Evolutionary conservation across 2,329 filamentous ascomycete genomes (phyloP), one percentile per base, ranked within the genome.

Genomic region (Spiromastix sp.): DNA sequence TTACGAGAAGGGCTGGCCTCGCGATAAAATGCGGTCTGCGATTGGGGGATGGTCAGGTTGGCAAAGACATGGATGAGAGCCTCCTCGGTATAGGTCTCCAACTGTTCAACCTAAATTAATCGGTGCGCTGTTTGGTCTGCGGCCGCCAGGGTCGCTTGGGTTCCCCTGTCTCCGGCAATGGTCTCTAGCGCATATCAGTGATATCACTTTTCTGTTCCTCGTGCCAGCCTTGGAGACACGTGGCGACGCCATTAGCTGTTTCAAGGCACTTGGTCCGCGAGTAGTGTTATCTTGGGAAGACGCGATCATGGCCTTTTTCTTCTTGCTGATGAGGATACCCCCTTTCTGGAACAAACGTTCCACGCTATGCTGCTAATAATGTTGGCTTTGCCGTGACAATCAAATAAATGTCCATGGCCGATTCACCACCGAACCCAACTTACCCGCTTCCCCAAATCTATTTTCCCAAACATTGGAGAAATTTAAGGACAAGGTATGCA

Each of bases 191-290:
- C 21, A 24, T 24, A 24, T 7, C n/a, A 7, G 7, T 7, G n/a
- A 24, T 24, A n/a, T 24, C 21, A 7, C 7, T n/a, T 24, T 7
- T 7, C 21, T 24, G 21, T n/a, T 24, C 21, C n/a, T 7, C 7
- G 21, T n/a, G 7, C 21, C 21, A 24, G 21, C n/a, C 21, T n/a
- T n/a, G n/a, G 21, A 18, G 22, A 37, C 29, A 37, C 29, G 35
- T 37, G 35, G 35, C 29, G 31, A 27, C 29, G 15, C 20, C 29
- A n/a, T 7, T 24, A 16, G 20, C 16, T 28, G 28, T 32, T 28
- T 34, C 24, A 29, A 25, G n/a, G n/a, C n/a, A n/a, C n/a, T n/a
- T n/a, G n/a, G n/a, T n/a, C n/a, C n/a, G n/a, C n/a, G n/a, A n/a
- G n/a, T n/a, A n/a, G n/a, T n/a, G n/a, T n/a, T n/a, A n/a, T n/a